Base-by-base conservation (phyloP, 495 filamentous ascomycete genomes). In the Lepidopterella palustris region DNA sequence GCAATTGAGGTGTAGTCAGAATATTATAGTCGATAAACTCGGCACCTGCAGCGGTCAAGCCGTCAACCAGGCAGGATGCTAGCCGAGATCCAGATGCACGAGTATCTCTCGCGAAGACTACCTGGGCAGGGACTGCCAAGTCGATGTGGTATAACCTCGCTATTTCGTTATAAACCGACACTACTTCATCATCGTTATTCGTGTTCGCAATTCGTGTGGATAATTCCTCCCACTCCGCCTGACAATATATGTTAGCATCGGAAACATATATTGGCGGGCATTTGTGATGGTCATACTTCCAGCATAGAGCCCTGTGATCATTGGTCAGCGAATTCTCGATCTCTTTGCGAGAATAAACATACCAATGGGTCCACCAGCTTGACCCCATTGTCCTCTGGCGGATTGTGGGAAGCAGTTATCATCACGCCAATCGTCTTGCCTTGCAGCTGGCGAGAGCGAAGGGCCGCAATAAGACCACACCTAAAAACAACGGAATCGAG, bases 351-450 rank as follows among this genome's bases (percentile, higher is more conserved):
- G 42, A 18, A 53, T 6, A 4, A 26, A 52, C 81, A 66, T 65
- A 85, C 86, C 86, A 95, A 88, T 11, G 93, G 93, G 74, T 99
- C 93, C 63, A 99, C 88, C 62, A 99, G 80, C 81, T 99, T 99
- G 65, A 99, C 89, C 54, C 93, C 93, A 76, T 99, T 99, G 75
- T 99, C 93, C 67, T 87, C 85, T 3, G 95, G 89, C 35, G 90
- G 90, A 75, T 99, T 99, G 81, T 99, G 93, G 65, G 90, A 96
- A 31, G 93, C 93, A 63, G 93, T 99, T 72, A 99, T 90, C 93
- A 99, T 97, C 53, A 99, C 83, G 71, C 93, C 93, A 71, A 99
- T 95, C 66, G 88, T 87, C 77, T 92, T 87, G 60, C 90, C 86
- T 68, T 85, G 85, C 52, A 92, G 80, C 71, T 91, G 92, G 70